These are phyloP conservation scores for Sporisorium scitamineum DNA, from an alignment of 1,284 basidiomycete species.

Conservation along the genomic window DNA sequence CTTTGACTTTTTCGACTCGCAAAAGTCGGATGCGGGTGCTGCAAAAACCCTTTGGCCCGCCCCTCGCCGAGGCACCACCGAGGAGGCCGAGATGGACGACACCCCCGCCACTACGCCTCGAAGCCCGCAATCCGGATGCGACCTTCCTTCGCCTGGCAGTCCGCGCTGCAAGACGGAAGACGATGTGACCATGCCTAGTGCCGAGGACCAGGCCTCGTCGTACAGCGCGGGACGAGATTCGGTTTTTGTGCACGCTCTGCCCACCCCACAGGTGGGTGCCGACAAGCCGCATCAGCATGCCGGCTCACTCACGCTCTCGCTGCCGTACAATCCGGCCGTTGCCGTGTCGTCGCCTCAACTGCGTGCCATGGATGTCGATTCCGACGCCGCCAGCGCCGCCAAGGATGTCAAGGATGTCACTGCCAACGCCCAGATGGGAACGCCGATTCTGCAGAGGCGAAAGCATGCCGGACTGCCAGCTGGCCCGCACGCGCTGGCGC, in stretches of 20 bases:
- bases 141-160: constrained; percentile 39
- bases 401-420: constrained; percentile 7
- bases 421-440: constrained; percentile 21
- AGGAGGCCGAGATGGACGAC: constrained; percentile 48
- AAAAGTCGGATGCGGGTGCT: constrained; percentile 24
- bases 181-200: not conserved
- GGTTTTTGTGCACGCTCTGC: constrained; percentile 62
- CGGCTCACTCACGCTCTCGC: constrained; percentile 54
- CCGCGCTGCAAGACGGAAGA: constrained; percentile 37
- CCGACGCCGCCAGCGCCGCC: not conserved
- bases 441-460: constrained; percentile 44
- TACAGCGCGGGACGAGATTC: constrained; percentile 35
- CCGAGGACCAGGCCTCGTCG: constrained; percentile 10
- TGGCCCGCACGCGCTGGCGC: constrained; percentile 27
- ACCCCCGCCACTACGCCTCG: constrained; percentile 57
- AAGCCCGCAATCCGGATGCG: constrained; percentile 50
- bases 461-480: constrained; percentile 34
- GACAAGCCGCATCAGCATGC: constrained; percentile 53
- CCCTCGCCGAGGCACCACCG: constrained; percentile 17
- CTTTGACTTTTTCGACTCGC: constrained; percentile 55
- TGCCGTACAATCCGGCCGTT: constrained; percentile 50
- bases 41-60: constrained; percentile 23
- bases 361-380: constrained; percentile 29
- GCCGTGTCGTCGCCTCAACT: constrained; percentile 34
- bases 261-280: constrained; percentile 46